phyloP scores from a whole-genome alignment of 345 rosid genomes.

The Brassica rapa region DNA sequence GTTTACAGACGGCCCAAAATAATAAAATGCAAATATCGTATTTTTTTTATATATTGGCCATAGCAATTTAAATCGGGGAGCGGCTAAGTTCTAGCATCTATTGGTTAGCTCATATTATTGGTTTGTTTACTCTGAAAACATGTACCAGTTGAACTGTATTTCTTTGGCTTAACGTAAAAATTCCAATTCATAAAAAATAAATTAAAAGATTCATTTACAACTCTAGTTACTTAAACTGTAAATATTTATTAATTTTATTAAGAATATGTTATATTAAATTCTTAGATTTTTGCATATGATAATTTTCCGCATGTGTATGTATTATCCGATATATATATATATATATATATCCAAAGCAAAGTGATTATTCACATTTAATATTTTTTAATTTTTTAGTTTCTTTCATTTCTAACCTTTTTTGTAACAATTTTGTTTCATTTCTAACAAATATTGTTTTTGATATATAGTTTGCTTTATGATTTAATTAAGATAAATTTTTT shows the following conservation, averaged over 20 bases:
- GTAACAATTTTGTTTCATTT: neutral
- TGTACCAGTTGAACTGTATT: neutral
- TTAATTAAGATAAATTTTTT: neutral
- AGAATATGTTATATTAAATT: neutral
- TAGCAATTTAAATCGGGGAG: neutral
- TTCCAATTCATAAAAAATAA: neutral
- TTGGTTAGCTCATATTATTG: neutral
- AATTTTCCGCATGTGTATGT: neutral
- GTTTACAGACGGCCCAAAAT: neutral
- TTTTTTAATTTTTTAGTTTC: neutral
- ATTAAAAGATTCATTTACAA: neutral
- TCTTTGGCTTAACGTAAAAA: neutral
- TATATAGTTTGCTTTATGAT: neutral
- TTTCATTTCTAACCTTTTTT: neutral
- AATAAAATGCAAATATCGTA: neutral
- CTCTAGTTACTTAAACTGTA: neutral
- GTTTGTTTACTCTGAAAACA: neutral
- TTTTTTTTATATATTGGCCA: neutral
- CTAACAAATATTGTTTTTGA: neutral
- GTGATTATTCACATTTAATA: neutral
- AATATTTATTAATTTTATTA: neutral
- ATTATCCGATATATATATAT: neutral
- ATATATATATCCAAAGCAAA: neutral
- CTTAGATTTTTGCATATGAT: neutral
- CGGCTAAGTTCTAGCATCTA: neutral